phyloP scores from a whole-genome alignment of 257 asterid genomes.

The Nicotiana otophora region DNA sequence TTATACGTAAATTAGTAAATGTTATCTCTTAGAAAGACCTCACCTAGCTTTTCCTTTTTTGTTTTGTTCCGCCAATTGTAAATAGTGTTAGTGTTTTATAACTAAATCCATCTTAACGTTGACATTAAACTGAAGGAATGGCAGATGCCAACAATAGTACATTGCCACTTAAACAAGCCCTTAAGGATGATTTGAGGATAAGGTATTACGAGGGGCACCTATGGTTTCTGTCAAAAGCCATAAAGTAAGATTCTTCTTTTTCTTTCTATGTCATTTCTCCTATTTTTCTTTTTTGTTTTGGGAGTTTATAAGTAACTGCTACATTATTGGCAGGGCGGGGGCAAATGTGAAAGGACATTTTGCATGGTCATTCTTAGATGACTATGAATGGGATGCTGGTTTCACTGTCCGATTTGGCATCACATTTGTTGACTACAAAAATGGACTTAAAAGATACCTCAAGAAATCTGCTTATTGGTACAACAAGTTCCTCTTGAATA shows the following conservation, averaged over 20 bases:
- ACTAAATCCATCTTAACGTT: neutral
- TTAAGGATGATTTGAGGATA: constrained; percentile 19
- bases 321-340: constrained; percentile 17
- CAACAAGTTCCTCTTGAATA: constrained; percentile 21
- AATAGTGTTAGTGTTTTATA: neutral
- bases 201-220: constrained; percentile 23
- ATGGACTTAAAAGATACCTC: constrained; percentile 16
- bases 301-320: neutral
- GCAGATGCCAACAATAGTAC: constrained; percentile 19
- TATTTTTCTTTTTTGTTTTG: neutral
- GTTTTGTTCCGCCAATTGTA: neutral
- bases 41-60: neutral
- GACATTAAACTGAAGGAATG: neutral
- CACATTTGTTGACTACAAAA: constrained; percentile 16
- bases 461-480: constrained; percentile 26
- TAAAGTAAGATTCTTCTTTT: constrained; percentile 18
- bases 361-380: constrained; percentile 26
- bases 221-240: constrained; percentile 25
- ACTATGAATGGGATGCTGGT: constrained; percentile 32
- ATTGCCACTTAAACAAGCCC: constrained; percentile 18
- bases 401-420: constrained; percentile 24
- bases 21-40: too few species aligned
- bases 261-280: too few species aligned
- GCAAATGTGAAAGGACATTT: constrained; percentile 31
- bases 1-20: too few species aligned